These are phyloP conservation scores for Selenicereus undatus DNA, from an alignment of 148 eudicot genomes.

Conservation along the genomic window DNA sequence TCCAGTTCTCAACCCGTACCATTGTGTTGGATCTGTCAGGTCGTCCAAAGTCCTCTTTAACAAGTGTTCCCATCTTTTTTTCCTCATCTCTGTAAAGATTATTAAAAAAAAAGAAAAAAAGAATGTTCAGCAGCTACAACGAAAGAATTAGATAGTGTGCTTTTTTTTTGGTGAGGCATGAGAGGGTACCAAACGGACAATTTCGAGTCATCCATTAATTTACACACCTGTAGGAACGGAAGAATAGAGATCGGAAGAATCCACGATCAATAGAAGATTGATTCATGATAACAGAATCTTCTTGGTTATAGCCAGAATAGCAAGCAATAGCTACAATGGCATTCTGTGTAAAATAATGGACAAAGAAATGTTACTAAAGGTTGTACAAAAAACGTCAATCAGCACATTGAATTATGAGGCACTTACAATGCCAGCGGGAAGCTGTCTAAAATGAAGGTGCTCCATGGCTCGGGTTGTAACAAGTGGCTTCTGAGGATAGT, in stretches of 20 bases:
- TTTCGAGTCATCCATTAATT: background rate
- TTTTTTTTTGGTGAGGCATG: background rate
- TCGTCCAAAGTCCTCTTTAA: slow-evolving; percentile 90
- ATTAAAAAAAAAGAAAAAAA: background rate
- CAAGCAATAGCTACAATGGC: slow-evolving; percentile 96
- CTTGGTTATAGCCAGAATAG: slow-evolving; percentile 98
- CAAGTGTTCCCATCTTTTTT: slow-evolving; percentile 97
- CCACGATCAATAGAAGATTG: slow-evolving; percentile 98
- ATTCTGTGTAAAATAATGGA: slow-evolving; percentile 38
- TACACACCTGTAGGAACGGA: slow-evolving; percentile 83
- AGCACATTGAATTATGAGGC: background rate
- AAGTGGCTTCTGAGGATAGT: slow-evolving; percentile 98
- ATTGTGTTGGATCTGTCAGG: slow-evolving; percentile 93
- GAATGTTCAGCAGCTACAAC: background rate
- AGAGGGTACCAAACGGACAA: background rate
- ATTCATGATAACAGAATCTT: slow-evolving; percentile 98
- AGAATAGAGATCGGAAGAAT: slow-evolving; percentile 83
- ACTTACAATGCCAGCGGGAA: slow-evolving; percentile 93
- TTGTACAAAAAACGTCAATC: background rate
- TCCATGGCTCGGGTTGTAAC: slow-evolving; percentile 99
- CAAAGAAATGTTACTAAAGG: background rate
- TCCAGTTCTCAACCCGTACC: slow-evolving; percentile 35
- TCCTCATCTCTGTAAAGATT: slow-evolving; percentile 66
- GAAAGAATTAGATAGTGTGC: background rate
- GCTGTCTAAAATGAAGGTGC: slow-evolving; percentile 96